phyloP scores from a whole-genome alignment of 345 rosid species.

The Lumnitzera racemosa region DNA sequence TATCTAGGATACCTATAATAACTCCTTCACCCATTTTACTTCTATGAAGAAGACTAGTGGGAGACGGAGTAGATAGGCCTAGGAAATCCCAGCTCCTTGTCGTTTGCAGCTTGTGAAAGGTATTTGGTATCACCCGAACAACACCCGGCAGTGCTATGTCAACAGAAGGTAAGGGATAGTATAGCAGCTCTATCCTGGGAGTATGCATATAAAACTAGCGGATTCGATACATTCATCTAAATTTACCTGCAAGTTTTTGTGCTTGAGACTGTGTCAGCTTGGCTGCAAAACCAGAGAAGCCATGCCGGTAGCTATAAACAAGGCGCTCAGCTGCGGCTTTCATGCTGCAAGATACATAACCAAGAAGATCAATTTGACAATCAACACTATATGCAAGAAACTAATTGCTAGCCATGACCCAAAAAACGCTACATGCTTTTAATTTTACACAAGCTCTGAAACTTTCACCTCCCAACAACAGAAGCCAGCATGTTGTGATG shows the following conservation, averaged over 20 bases:
- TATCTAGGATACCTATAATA: constrained; percentile 53
- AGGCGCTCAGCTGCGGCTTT: constrained; percentile 38
- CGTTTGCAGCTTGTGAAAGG: constrained; percentile 44
- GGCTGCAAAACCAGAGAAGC: constrained; percentile 76
- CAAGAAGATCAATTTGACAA: not conserved
- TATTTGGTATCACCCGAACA: constrained; percentile 45
- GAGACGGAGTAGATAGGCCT: constrained; percentile 37
- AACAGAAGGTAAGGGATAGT: not conserved
- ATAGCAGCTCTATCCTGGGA: too few species aligned
- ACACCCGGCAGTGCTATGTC: constrained; percentile 48
- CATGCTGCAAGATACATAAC: constrained; percentile 37
- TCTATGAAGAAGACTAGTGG: constrained; percentile 29
- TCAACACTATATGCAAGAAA: not conserved
- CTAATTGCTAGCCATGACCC: not conserved
- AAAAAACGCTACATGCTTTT: not conserved
- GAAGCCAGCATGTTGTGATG: constrained; percentile 59
- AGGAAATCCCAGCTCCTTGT: constrained; percentile 61
- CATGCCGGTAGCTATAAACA: constrained; percentile 69
- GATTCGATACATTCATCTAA: not conserved
- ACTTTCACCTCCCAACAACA: constrained; percentile 48
- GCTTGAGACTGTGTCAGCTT: constrained; percentile 55
- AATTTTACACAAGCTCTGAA: not conserved
- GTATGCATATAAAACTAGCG: too few species aligned
- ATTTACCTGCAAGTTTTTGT: constrained; percentile 38
- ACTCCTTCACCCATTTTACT: constrained; percentile 63